Conservation (phyloP, 192 early-diverging fungal species). For the Coemansia sp. region DNA sequence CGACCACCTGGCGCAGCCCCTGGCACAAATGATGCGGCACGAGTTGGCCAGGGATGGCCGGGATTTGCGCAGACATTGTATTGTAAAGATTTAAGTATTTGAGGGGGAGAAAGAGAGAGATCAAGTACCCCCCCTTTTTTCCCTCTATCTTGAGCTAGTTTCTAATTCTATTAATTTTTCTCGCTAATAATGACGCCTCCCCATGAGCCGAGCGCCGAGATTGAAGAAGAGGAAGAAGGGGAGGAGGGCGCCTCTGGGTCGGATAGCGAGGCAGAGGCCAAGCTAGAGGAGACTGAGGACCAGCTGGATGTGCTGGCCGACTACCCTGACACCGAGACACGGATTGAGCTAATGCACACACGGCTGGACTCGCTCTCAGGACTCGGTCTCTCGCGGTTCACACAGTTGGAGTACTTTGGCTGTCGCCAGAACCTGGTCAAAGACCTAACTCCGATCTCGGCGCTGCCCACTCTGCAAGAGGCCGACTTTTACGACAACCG, state of each 20-base stretch:
- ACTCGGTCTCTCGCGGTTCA: constrained; percentile 27
- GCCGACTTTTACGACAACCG: constrained; percentile 97
- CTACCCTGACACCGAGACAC: constrained; percentile 13
- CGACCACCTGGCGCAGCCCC: constrained; percentile 9
- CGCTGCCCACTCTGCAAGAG: constrained; percentile 62
- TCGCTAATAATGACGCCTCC: too few species aligned
- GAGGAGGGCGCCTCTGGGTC: background rate
- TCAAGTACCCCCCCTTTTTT: too few species aligned
- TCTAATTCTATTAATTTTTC: too few species aligned
- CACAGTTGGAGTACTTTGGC: constrained; percentile 60
- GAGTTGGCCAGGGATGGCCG: constrained; percentile 14
- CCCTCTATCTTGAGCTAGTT: too few species aligned
- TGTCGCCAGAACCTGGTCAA: constrained; percentile 82
- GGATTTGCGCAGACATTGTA: constrained; percentile 17
- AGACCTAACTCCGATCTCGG: constrained; percentile 61
- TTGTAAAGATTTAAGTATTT: background rate
- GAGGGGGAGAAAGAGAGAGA: background rate
- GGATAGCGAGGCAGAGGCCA: constrained; percentile 4
- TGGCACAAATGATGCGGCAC: background rate
- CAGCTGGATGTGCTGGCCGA: constrained; percentile 14
- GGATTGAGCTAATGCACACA: constrained; percentile 45
- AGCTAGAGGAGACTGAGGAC: background rate
- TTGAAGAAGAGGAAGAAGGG: background rate
- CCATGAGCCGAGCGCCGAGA: too few species aligned
- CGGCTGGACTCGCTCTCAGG: constrained; percentile 20